Percentiles rank a stretch among this genome's conserved stretches.
phyloP scores from a whole-genome alignment of 225 moss, liverwort and hornwort genomes.

The Ulota crispa region DNA sequence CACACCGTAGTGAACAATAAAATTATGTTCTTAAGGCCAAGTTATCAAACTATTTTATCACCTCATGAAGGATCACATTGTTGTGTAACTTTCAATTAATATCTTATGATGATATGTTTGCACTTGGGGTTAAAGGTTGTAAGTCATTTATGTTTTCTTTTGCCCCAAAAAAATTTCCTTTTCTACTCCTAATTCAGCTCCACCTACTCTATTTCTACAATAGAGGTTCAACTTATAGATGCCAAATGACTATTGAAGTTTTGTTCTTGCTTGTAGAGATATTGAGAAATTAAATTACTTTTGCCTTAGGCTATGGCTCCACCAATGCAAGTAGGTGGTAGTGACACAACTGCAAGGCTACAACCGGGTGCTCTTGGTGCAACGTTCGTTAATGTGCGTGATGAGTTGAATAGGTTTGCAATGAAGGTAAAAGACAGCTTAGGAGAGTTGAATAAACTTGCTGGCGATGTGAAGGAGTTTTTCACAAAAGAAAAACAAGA shows the following conservation, averaged over 20 bases:
- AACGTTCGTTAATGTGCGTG: conserved; percentile 43
- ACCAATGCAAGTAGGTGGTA: conserved; percentile 69
- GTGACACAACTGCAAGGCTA: conserved; percentile 20
- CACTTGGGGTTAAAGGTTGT: too few relatives aligned
- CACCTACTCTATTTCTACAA: background rate
- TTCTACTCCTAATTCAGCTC: too few relatives aligned
- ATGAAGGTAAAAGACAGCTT: conserved; percentile 44
- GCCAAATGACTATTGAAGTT: background rate
- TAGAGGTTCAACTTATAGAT: background rate
- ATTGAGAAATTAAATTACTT: background rate
- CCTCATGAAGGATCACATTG: too few relatives aligned
- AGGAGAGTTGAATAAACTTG: conserved; percentile 69
- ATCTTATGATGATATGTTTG: too few relatives aligned
- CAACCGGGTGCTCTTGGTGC: conserved; percentile 16
- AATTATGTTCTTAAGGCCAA: too few relatives aligned
- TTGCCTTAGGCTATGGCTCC: conserved; percentile 77
- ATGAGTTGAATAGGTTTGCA: conserved; percentile 44
- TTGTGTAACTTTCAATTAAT: too few relatives aligned
- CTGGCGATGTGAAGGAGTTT: conserved; percentile 64
- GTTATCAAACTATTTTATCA: too few relatives aligned
- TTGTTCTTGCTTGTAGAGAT: background rate
- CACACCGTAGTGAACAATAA: too few relatives aligned
- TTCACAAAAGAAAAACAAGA: conserved; percentile 56
- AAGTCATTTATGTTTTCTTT: too few relatives aligned
- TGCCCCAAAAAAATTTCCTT: background rate